A percentile compares a stretch with the other conserved stretches of the same genome.
Evolutionary conservation across 805 yeast species (phyloP).

Genomic region (Vanderwaltozyma verrucispora): DNA sequence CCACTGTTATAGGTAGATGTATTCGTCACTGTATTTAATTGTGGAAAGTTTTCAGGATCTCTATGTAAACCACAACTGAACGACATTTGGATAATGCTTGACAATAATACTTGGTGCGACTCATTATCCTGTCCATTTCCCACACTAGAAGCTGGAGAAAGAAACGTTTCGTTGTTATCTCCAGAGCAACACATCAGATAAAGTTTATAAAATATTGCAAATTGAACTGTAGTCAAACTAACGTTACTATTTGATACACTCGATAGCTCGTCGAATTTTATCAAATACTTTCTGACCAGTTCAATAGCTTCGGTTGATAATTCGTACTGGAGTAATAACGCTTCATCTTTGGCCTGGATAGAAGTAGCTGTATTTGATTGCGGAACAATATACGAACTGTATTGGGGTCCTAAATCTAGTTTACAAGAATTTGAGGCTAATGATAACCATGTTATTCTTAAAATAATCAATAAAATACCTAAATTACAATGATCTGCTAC

Average conservation of each 20-base stretch:
- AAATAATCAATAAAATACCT: slow-evolving; percentile 43
- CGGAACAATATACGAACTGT: not conserved
- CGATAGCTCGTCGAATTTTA: slow-evolving; percentile 26
- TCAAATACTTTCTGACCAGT: slow-evolving; percentile 20
- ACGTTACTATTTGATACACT: slow-evolving; percentile 27
- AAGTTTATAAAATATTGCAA: slow-evolving; percentile 45
- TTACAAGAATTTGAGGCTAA: slow-evolving; percentile 35
- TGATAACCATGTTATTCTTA: slow-evolving; percentile 47
- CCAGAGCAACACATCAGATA: slow-evolving; percentile 45
- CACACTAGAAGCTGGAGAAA: not conserved
- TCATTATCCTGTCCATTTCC: slow-evolving; percentile 39
- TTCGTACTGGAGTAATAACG: slow-evolving; percentile 17
- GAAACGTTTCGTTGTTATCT: slow-evolving; percentile 25
- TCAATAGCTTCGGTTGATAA: slow-evolving; percentile 21
- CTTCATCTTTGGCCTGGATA: slow-evolving; percentile 17
- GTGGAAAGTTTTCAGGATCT: slow-evolving; percentile 49
- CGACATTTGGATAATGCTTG: slow-evolving; percentile 56
- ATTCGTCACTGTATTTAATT: slow-evolving; percentile 23
- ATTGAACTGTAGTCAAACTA: slow-evolving; percentile 39
- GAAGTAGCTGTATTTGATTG: not conserved
- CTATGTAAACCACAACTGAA: slow-evolving; percentile 56
- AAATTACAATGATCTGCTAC: slow-evolving; percentile 33
- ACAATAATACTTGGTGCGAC: slow-evolving; percentile 42
- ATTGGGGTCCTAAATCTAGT: slow-evolving; percentile 16
- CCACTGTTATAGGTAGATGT: slow-evolving; percentile 1